Base-by-base conservation (phyloP, 169 alveolate species). In the Plasmodium falciparum region DNA sequence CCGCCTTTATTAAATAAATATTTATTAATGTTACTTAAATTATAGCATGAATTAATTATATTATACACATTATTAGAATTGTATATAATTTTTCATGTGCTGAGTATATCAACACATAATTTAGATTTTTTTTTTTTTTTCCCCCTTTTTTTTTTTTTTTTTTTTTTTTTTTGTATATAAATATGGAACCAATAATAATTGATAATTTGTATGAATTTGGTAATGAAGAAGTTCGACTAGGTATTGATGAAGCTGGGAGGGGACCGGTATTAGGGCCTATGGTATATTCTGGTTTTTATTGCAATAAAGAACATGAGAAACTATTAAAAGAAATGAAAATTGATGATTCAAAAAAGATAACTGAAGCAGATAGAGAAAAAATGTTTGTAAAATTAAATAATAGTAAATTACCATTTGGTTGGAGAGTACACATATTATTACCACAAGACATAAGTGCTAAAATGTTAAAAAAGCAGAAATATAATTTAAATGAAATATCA, bases 161-260 rank as follows among this genome's bases (percentile, higher is more conserved):
- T 12, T 54, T 54, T 26, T 20, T 43, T 54, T 43, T 73, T 73
- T 12, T 56, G 22, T 29, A 13, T 54, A 63, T 54, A 6, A 17
- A 61, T 15, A 80, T 80, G 91, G 91, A 80, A 24, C 91, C 91
- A 3, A 71, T 80, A 13, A 47, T 80, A 3, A 80, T 80, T 20
- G 91, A 80, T 50, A 80, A 67, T 45, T 45, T 80, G 73, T 62
- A 67, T n/a, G 59, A 80, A 22, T 80, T 80, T 80, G 91, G 85
- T 8, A 72, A 80, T 58, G 91, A 80, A 13, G 91, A 80, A 50
- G 73, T 80, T 0, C 26, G 91, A 62, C 29, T 97, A 88, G 99
- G 99, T 54, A 97, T 98, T 61, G 99, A 98, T 92, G 99, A 98
- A 80, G 99, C 99, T 11, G 99, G 99, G 7, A 91, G 99, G 89